Conservation (phyloP, 768 basidiomycete genomes). For the Russula virescens region DNA sequence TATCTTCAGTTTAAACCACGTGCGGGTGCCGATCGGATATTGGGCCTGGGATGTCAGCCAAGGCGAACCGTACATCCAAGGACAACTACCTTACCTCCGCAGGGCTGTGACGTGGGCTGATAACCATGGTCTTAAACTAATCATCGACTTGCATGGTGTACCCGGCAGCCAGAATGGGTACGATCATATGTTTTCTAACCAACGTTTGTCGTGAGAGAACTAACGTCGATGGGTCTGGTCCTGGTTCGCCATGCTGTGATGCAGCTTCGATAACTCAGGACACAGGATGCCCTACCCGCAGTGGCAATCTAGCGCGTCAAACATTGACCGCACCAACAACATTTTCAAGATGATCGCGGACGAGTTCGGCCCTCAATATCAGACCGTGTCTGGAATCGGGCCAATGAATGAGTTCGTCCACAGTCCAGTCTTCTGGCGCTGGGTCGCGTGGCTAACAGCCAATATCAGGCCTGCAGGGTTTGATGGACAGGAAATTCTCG, state of each 20-base stretch:
- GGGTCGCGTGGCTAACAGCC: background rate
- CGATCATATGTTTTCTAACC: slow-evolving; percentile 17
- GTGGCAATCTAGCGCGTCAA: slow-evolving; percentile 63
- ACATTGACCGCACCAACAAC: slow-evolving; percentile 60
- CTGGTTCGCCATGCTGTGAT: background rate
- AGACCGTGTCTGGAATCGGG: slow-evolving; percentile 61
- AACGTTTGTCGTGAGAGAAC: background rate
- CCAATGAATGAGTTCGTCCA: slow-evolving; percentile 67
- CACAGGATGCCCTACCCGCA: slow-evolving; percentile 52
- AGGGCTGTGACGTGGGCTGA: slow-evolving; percentile 68
- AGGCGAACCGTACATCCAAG: slow-evolving; percentile 78
- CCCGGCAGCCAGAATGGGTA: slow-evolving; percentile 85
- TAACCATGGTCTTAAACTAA: slow-evolving; percentile 65
- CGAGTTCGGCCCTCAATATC: slow-evolving; percentile 49
- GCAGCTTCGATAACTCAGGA: slow-evolving; percentile 79
- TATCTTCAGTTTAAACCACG: slow-evolving; percentile 61
- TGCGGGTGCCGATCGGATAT: slow-evolving; percentile 81
- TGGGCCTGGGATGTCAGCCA: slow-evolving; percentile 81
- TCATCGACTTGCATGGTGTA: slow-evolving; percentile 65
- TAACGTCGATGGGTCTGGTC: background rate
- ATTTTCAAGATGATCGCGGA: slow-evolving; percentile 59
- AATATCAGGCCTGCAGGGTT: slow-evolving; percentile 65
- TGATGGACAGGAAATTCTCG: slow-evolving; percentile 45
- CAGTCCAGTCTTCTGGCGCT: background rate
- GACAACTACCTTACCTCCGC: slow-evolving; percentile 65